Conservation (phyloP, 345 rosid genomes). For the Gossypium sturtianum region DNA sequence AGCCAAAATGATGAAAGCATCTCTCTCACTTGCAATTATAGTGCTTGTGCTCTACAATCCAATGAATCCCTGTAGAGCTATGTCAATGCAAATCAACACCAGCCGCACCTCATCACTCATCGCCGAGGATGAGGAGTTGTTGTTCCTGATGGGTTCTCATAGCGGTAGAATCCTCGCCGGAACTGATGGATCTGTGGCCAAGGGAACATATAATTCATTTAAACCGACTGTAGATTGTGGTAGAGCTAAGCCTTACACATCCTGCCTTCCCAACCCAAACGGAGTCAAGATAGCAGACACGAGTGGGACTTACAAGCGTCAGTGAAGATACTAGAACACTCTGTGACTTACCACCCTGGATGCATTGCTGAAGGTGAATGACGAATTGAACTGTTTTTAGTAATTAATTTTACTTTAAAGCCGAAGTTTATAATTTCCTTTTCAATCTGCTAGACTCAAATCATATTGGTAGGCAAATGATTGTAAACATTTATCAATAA, state of each 20-base stretch:
- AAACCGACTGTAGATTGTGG: background rate
- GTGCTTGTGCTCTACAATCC: background rate
- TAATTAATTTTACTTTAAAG: background rate
- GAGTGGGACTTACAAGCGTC: background rate
- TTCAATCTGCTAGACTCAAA: no score
- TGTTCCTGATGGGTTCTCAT: background rate
- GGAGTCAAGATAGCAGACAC: background rate
- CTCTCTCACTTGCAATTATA: background rate
- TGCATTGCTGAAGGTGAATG: background rate
- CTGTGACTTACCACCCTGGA: background rate
- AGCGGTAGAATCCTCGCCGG: background rate
- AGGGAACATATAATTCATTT: fast-evolving
- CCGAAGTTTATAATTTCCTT: background rate
- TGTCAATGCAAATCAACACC: background rate
- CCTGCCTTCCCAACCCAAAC: background rate
- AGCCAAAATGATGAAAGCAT: background rate
- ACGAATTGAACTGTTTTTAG: background rate
- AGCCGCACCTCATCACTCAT: background rate
- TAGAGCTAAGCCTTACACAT: background rate
- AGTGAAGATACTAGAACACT: fast-evolving
- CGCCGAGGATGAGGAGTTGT: background rate
- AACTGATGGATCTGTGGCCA: background rate
- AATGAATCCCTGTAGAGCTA: background rate
- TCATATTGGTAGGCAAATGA: no score
- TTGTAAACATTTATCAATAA: no score